Evolutionary conservation across 73 alveolate species (phyloP).

Genomic region (Symbiodinium pilosum): DNA sequence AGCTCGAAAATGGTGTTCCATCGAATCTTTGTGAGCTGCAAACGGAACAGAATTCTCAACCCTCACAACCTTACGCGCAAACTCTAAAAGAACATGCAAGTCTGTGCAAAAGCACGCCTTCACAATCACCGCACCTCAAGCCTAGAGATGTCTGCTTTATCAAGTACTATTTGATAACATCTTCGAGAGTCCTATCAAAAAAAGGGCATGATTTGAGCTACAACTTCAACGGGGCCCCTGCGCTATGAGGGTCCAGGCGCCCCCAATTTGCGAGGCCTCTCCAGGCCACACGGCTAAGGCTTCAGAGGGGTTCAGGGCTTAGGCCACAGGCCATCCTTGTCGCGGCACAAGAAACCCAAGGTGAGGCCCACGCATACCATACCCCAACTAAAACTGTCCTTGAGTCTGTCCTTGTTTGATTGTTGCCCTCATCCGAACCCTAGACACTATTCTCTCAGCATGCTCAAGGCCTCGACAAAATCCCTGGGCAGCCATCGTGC

Average conservation of each 20-base stretch:
- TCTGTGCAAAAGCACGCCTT: too few species aligned
- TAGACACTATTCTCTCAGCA: background rate
- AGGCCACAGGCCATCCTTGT: too few species aligned
- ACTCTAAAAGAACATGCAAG: too few species aligned
- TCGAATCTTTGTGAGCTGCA: too few species aligned
- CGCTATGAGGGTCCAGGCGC: constrained; percentile 64
- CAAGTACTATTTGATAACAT: background rate
- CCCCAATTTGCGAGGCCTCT: constrained; percentile 72
- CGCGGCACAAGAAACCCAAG: background rate
- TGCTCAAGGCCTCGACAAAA: constrained; percentile 60
- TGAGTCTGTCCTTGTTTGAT: background rate
- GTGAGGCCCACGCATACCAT: background rate
- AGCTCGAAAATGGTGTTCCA: too few species aligned
- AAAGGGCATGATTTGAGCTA: background rate
- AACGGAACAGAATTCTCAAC: too few species aligned
- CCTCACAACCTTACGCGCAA: too few species aligned
- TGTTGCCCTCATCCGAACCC: background rate
- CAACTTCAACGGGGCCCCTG: background rate
- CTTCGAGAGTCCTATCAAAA: background rate
- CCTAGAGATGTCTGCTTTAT: too few species aligned
- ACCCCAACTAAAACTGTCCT: background rate
- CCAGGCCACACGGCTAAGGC: too few species aligned
- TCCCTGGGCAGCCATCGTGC: constrained; percentile 93
- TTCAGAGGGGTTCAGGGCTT: too few species aligned
- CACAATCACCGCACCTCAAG: too few species aligned